Conservation (phyloP, 1,139 yeast species). For the Candida sp. region DNA sequence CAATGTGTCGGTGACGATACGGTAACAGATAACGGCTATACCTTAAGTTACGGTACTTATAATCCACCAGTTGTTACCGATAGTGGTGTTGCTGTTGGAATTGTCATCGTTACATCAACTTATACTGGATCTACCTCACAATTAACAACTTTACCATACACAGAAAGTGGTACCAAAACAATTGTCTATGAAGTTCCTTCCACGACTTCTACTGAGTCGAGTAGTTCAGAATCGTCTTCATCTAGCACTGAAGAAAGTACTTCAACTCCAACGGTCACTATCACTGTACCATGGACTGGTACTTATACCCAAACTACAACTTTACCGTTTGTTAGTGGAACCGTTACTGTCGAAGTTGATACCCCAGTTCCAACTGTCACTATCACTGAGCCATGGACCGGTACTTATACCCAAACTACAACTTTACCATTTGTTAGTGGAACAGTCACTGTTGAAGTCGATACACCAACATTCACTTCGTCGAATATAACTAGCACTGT, state of each 20-base stretch:
- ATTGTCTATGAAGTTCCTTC: slow-evolving; percentile 14
- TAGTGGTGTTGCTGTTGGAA: neutral
- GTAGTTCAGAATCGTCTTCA: neutral
- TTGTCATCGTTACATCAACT: slow-evolving; percentile 3
- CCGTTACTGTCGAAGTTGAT: slow-evolving; percentile 14
- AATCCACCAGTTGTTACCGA: neutral
- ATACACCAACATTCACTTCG: slow-evolving; percentile 7
- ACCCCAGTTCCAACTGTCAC: slow-evolving; percentile 13
- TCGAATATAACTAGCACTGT: slow-evolving; percentile 4
- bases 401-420: too few relatives aligned
- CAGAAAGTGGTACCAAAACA: slow-evolving; percentile 9
- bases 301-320: slow-evolving; percentile 6
- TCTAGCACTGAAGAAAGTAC: neutral
- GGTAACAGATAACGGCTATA: slow-evolving; percentile 1
- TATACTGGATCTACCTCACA: slow-evolving; percentile 5
- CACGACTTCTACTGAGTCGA: neutral
- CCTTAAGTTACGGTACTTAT: neutral
- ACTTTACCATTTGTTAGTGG: too few relatives aligned
- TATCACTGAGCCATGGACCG: neutral
- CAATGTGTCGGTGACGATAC: slow-evolving; percentile 5
- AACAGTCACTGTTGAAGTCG: slow-evolving; percentile 9
- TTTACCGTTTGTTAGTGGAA: slow-evolving; percentile 7
- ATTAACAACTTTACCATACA: slow-evolving; percentile 5
- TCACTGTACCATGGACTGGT: neutral
- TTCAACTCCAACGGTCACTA: slow-evolving; percentile 6